Percentiles rank a stretch among this genome's conserved stretches.
Evolutionary conservation across 2,329 filamentous ascomycete genomes (phyloP).

Genomic region (Alternaria brassicae): DNA sequence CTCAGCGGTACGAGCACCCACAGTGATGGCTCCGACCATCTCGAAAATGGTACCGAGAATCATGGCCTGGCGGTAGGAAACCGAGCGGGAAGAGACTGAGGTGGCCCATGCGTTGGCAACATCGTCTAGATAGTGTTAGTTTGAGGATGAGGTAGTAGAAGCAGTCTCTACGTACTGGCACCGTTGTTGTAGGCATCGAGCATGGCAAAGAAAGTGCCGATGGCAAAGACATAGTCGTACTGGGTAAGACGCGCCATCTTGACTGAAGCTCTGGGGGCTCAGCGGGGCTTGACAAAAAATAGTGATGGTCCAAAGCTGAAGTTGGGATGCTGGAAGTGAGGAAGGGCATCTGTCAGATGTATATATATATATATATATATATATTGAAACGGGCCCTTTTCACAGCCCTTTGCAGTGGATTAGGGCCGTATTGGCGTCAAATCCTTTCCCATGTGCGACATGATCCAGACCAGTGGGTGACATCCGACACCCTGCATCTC

Average conservation of each 20-base stretch:
- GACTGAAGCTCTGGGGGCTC: constrained; percentile 17
- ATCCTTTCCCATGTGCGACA: not conserved
- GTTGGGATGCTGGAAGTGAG: constrained; percentile 19
- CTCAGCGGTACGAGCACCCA: constrained; percentile 64
- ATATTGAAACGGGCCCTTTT: constrained; percentile 22
- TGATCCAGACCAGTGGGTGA: constrained; percentile 1
- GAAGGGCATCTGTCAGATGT: constrained; percentile 17
- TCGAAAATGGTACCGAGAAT: constrained; percentile 56
- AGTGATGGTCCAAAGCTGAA: constrained; percentile 25
- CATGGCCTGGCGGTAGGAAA: constrained; percentile 71
- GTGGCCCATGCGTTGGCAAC: constrained; percentile 86
- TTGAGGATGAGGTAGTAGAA: not conserved
- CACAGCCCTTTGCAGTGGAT: constrained; percentile 20
- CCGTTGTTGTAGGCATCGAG: constrained; percentile 82
- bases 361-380: constrained; percentile 21
- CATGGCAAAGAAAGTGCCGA: constrained; percentile 77
- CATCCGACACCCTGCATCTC: constrained; percentile 12
- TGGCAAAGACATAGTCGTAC: constrained; percentile 76
- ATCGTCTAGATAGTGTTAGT: constrained; percentile 65
- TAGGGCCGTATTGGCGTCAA: constrained; percentile 16
- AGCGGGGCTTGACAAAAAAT: constrained; percentile 21
- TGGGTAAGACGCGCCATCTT: constrained; percentile 34
- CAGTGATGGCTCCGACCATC: constrained; percentile 56
- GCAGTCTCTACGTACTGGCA: constrained; percentile 65
- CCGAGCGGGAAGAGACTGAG: constrained; percentile 78